Evolutionary conservation across 164 flowering plant species (phyloP).

Genomic region (Magnolia kwangsiensis): DNA sequence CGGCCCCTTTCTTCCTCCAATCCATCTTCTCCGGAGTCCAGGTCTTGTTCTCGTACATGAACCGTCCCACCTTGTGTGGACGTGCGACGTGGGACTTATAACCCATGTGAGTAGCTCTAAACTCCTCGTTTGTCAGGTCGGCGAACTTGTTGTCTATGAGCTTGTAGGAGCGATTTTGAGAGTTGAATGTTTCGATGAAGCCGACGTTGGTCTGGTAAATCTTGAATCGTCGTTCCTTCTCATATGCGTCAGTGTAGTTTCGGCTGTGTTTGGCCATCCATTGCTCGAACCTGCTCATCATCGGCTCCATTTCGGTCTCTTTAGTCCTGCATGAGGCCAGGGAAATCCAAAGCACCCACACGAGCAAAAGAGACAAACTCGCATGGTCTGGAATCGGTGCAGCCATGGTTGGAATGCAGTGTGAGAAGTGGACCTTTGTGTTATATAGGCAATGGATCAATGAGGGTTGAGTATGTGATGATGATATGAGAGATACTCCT

Average conservation of each 20-base stretch:
- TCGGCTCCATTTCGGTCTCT: not conserved
- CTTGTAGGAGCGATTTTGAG: not conserved
- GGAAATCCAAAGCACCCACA: too few species aligned
- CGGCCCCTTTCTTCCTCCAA: constrained; percentile 22
- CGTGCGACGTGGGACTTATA: not conserved
- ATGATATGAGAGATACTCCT: too few species aligned
- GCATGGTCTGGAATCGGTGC: too few species aligned
- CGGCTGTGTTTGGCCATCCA: not conserved
- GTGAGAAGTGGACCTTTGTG: too few species aligned
- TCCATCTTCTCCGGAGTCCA: constrained; percentile 13
- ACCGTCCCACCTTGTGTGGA: not conserved
- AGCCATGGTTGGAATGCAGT: too few species aligned
- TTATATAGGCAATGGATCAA: too few species aligned
- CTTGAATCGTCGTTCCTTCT: not conserved
- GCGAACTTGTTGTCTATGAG: not conserved
- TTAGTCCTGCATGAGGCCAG: too few species aligned
- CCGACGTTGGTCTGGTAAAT: not conserved
- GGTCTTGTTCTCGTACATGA: constrained; percentile 17
- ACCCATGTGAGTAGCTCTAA: not conserved
- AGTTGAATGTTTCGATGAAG: constrained; percentile 1
- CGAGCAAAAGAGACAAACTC: too few species aligned
- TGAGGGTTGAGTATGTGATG: too few species aligned
- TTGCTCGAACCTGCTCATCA: not conserved
- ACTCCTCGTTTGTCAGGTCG: not conserved
- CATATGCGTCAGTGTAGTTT: not conserved